Conservation (phyloP, 305 asterid species). For the Ruellia speciosa region DNA sequence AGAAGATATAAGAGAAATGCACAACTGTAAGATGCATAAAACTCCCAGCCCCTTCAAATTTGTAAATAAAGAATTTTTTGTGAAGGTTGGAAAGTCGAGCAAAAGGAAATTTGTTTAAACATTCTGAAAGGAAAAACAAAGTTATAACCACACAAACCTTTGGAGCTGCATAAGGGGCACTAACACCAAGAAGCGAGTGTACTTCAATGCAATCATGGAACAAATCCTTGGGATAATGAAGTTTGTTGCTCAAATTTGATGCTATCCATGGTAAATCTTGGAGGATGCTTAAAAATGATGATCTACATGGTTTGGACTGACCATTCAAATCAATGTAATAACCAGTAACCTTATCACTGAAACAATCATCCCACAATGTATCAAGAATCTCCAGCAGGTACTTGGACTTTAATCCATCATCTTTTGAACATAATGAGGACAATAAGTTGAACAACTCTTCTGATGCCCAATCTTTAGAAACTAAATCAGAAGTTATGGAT, state of each 20-base stretch:
- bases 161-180: conserved; percentile 64
- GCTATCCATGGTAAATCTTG: conserved; percentile 59
- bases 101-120: no score
- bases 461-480: conserved; percentile 69
- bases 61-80: no score
- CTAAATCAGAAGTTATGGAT: conserved; percentile 30
- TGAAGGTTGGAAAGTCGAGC: no score
- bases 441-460: conserved; percentile 53
- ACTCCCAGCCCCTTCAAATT: no score
- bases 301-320: conserved; percentile 39
- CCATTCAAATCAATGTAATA: conserved; percentile 42
- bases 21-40: no score
- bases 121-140: no score
- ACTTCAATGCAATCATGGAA: conserved; percentile 75
- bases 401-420: conserved; percentile 53
- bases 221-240: conserved; percentile 64
- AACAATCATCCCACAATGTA: conserved; percentile 72
- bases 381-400: conserved; percentile 79
- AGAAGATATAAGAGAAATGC: no score
- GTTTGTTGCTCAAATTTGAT: conserved; percentile 46
- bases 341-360: conserved; percentile 54
- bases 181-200: conserved; percentile 52
- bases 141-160: conserved; percentile 34
- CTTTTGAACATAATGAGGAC: conserved; percentile 42
- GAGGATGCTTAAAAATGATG: conserved; percentile 48